These are phyloP conservation scores for Moesziomyces sp. DNA, from an alignment of 1,284 basidiomycete species.

Conservation along the genomic window DNA sequence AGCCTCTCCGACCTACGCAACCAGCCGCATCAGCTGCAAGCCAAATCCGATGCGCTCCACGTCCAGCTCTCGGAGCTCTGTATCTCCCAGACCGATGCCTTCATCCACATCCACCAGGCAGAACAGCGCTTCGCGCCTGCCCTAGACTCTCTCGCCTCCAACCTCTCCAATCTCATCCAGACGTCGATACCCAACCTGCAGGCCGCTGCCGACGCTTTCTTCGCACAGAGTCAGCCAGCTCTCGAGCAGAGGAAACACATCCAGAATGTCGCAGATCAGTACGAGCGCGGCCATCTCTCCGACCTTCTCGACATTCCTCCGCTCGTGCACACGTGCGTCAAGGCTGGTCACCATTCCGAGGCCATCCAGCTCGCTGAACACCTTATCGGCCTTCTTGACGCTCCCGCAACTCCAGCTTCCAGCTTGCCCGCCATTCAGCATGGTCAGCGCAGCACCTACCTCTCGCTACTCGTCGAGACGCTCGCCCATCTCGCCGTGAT, in stretches of 20 bases:
- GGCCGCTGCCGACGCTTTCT: conserved; percentile 24
- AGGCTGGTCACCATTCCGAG: conserved; percentile 89
- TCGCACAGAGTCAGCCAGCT: conserved; percentile 13
- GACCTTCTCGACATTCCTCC: conserved; percentile 89
- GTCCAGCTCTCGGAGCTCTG: conserved; percentile 47
- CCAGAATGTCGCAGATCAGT: conserved; percentile 38
- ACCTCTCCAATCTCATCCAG: conserved; percentile 25
- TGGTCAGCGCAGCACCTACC: conserved; percentile 48
- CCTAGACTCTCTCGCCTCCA: conserved; percentile 16
- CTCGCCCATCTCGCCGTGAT: conserved; percentile 76
- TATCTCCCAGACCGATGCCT: conserved; percentile 50
- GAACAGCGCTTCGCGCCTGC: conserved; percentile 40
- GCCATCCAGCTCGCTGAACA: conserved; percentile 83
- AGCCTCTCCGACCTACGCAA: conserved; percentile 32
- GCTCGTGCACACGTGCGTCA: conserved; percentile 88
- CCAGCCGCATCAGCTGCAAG: conserved; percentile 36
- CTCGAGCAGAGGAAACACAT: conserved; percentile 23
- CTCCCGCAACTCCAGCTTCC: not conserved
- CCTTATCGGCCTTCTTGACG: conserved; percentile 71
- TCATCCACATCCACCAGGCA: conserved; percentile 42
- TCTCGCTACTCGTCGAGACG: conserved; percentile 80
- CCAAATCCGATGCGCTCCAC: conserved; percentile 38
- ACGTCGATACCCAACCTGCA: conserved; percentile 29
- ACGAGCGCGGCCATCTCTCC: conserved; percentile 83
- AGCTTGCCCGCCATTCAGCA: not conserved